Percentiles rank a stretch among this genome's conserved stretches.
These are phyloP conservation scores for Penicillium canariense DNA, from an alignment of 495 filamentous ascomycete species.

Conservation along the genomic window DNA sequence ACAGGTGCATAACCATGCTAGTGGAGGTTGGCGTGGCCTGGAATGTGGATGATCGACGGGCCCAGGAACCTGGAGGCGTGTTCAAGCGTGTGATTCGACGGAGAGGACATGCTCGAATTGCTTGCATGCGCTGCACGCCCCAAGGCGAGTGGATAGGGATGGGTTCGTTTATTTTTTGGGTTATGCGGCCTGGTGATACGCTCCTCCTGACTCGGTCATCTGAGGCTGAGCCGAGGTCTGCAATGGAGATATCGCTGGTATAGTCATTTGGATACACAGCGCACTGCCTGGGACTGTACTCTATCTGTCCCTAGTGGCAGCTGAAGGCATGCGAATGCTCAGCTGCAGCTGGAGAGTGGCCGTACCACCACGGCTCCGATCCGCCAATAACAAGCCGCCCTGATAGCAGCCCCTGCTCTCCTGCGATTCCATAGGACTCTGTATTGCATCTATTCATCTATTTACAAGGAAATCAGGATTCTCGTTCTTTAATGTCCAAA, in stretches of 20 bases:
- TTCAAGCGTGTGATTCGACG: background rate
- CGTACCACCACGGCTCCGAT: background rate
- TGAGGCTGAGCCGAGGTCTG: background rate
- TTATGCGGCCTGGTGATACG: background rate
- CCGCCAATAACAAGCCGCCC: background rate
- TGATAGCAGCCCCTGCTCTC: background rate
- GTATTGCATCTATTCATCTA: background rate
- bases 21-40: background rate
- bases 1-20: background rate
- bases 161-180: background rate
- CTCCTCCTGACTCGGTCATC: conserved; percentile 11
- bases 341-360: too few species aligned
- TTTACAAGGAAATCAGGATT: background rate
- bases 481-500: background rate
- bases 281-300: too few species aligned
- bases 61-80: background rate
- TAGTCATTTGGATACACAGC: too few species aligned
- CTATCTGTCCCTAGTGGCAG: too few species aligned
- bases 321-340: too few species aligned
- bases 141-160: background rate
- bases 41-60: conserved; percentile 12
- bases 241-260: background rate
- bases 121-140: background rate
- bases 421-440: background rate
- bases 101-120: background rate